These are phyloP conservation scores for Marsdenia floribunda DNA, from an alignment of 257 asterid genomes.

Conservation along the genomic window DNA sequence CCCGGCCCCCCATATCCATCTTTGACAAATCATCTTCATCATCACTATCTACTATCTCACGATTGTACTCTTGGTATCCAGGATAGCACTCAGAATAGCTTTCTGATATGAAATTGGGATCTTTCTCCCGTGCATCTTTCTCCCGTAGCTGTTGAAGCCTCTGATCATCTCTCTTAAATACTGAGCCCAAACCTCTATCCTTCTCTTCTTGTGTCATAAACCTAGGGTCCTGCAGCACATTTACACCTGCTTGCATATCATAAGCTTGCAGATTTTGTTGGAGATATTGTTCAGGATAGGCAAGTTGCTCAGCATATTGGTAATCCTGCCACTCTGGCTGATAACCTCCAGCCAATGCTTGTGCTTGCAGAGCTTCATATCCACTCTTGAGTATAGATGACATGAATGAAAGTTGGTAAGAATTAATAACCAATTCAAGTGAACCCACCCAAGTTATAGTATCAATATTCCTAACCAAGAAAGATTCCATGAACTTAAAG, in stretches of 20 bases:
- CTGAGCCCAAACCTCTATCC: constrained; percentile 97
- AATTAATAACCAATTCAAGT: neutral
- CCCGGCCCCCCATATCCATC: constrained; percentile 99
- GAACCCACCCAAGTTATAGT: neutral
- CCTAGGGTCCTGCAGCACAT: constrained; percentile 59
- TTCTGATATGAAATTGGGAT: constrained; percentile 94
- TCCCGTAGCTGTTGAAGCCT: constrained; percentile 93
- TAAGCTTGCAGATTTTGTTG: constrained; percentile 71
- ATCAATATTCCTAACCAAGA: neutral
- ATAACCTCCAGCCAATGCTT: constrained; percentile 63
- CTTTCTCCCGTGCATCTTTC: constrained; percentile 94
- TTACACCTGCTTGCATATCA: constrained; percentile 58
- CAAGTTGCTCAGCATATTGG: constrained; percentile 80
- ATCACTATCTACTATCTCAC: constrained; percentile 91
- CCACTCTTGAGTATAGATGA: constrained; percentile 51
- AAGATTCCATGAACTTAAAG: neutral
- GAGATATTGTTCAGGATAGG: constrained; percentile 83
- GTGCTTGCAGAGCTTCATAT: constrained; percentile 76
- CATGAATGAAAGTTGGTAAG: neutral
- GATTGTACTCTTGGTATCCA: constrained; percentile 94
- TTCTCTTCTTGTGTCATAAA: constrained; percentile 98
- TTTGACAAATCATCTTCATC: constrained; percentile 93
- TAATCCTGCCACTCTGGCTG: constrained; percentile 93
- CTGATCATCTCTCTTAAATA: constrained; percentile 93
- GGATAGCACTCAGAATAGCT: constrained; percentile 99